A percentile compares a stretch with the other conserved stretches of the same genome.
Conservation (phyloP, 768 basidiomycete genomes). For the Floccularia luteovirens region DNA sequence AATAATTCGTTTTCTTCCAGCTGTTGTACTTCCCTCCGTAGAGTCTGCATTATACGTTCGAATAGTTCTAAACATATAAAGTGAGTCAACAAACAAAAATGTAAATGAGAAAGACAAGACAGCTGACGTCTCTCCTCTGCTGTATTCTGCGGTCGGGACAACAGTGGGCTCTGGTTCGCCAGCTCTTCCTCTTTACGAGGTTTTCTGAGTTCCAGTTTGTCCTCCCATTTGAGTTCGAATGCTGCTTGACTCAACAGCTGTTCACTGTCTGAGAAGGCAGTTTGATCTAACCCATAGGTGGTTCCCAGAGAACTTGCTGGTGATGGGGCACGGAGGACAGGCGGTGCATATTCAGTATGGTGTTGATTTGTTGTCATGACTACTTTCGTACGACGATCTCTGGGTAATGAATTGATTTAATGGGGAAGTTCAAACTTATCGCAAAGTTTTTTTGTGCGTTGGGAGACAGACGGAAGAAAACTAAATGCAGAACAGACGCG, state of each 20-base stretch:
- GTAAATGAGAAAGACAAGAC: not conserved
- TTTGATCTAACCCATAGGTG: constrained; percentile 35
- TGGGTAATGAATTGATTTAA: not conserved
- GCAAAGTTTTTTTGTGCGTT: too few species aligned
- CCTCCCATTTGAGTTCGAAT: constrained; percentile 37
- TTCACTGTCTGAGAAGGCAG: constrained; percentile 37
- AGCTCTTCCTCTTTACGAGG: constrained; percentile 30
- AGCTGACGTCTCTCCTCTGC: constrained; percentile 21
- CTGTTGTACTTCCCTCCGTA: constrained; percentile 28
- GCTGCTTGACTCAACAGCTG: constrained; percentile 21
- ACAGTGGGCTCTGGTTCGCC: constrained; percentile 30
- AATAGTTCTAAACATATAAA: constrained; percentile 10
- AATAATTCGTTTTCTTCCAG: constrained; percentile 42
- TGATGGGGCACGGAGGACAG: constrained; percentile 39
- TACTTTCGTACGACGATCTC: not conserved
- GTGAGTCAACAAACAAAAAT: not conserved
- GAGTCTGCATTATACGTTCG: constrained; percentile 25
- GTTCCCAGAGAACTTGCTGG: constrained; percentile 48
- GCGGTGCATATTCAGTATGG: constrained; percentile 38
- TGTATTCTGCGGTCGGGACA: constrained; percentile 9
- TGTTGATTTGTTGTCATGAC: constrained; percentile 9
- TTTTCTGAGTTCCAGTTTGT: constrained; percentile 25
- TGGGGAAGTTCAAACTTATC: too few species aligned
- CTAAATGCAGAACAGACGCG: too few species aligned
- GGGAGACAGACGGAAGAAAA: too few species aligned